Evolutionary conservation across 2,329 filamentous ascomycete genomes (phyloP), one percentile per base, ranked within the genome.

Genomic region (Drechslerella coelobrocha): DNA sequence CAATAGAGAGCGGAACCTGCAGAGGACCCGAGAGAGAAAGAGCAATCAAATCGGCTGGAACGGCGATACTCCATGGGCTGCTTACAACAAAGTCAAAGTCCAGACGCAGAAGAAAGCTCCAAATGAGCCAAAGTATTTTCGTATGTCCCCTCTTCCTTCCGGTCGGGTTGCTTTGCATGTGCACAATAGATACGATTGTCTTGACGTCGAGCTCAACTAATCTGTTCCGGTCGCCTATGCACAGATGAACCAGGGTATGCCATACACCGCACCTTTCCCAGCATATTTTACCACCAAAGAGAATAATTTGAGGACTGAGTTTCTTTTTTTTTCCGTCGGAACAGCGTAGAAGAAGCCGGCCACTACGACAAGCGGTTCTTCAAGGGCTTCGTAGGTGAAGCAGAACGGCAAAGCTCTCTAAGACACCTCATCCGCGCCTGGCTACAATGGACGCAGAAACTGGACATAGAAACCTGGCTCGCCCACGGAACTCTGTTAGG

Each of bases 401-500:
- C 85, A 39, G 84, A 88, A 73, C 86, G 89, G 75, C 83, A 83
- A n/a, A 81, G 84, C 26, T 86, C 85, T 4, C 83, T 93, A 61
- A 83, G 83, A 53, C 84, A 89, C 77, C 85, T 94, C 74, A 84
- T 92, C 73, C 85, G 87, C 72, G 87, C 89, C 55, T 94, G 94
- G 79, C 83, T 94, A 47, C 82, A 83, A 48, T 86, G 85, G 61
- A 88, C 90, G 78, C 81, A 82, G 47, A 81, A 84, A 17, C 82
- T 88, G 59, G 84, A 85, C 5, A 79, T 91, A 72, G 89, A 93
- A 79, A 93, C 91, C 0, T 94, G 91, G 91, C 86, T 95, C 68
- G 90, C 91, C 39, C 91, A 95, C 78, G 91, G 91, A 52, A 92
- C 90, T 2, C 80, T 94, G 53, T 81, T 95, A 21, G 91, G 90